These are phyloP conservation scores for Beta vulgaris DNA, from an alignment of 148 eudicot species.

Conservation along the genomic window DNA sequence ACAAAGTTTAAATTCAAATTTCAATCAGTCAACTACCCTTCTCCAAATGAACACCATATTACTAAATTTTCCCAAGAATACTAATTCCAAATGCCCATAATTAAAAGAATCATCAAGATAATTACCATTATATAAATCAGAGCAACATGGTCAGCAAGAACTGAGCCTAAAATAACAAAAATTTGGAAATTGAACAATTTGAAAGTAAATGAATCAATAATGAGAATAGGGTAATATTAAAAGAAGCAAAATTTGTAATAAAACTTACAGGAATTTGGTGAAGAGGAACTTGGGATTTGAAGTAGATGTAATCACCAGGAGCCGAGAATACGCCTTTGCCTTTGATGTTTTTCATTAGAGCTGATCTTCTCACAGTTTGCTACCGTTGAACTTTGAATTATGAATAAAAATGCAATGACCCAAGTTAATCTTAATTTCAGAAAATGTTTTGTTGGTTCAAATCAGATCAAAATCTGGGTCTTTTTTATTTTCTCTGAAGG, in stretches of 20 bases:
- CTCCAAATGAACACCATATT: background rate
- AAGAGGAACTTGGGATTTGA: slow-evolving; percentile 98
- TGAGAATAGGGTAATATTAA: slow-evolving; percentile 8
- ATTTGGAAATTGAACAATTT: background rate
- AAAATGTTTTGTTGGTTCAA: background rate
- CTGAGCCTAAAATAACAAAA: background rate
- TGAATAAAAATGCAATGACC: background rate
- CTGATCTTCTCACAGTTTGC: background rate
- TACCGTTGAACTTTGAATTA: background rate
- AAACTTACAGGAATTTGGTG: slow-evolving; percentile 87
- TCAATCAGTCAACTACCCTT: background rate
- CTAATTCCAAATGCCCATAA: background rate
- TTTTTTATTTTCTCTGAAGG: slow-evolving; percentile 74
- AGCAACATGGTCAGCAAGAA: background rate
- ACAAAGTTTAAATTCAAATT: background rate
- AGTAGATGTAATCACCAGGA: slow-evolving; percentile 94
- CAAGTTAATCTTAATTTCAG: background rate
- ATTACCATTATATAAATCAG: background rate
- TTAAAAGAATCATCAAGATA: background rate
- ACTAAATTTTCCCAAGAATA: background rate
- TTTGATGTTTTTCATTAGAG: slow-evolving; percentile 30
- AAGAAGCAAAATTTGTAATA: background rate
- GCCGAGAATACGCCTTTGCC: slow-evolving; percentile 56
- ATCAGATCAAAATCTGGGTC: slow-evolving; percentile 14
- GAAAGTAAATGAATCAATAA: background rate